Evolutionary conservation across 768 basidiomycete genomes (phyloP).

Genomic region (Lentinus brumalis): DNA sequence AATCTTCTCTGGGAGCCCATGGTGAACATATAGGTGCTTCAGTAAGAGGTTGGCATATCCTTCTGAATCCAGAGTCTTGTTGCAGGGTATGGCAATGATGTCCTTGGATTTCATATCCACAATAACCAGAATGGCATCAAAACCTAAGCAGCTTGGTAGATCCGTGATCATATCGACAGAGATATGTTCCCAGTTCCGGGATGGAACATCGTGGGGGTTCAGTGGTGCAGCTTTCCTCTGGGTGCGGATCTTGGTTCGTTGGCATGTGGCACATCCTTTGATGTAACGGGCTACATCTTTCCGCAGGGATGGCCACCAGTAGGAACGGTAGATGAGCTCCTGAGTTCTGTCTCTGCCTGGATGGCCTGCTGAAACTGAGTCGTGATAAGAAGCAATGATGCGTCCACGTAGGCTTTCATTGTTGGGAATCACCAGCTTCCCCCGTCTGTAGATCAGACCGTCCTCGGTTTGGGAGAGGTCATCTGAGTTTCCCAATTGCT

Average conservation of each 20-base stretch:
- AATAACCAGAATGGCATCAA: conserved; percentile 22
- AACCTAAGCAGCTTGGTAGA: conserved; percentile 22
- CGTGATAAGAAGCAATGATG: conserved; percentile 25
- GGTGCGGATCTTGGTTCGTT: conserved; percentile 27
- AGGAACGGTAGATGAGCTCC: conserved; percentile 25
- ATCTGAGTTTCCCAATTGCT: conserved; percentile 22
- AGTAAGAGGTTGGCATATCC: conserved; percentile 22
- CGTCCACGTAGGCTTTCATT: background rate
- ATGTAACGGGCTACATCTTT: conserved; percentile 27
- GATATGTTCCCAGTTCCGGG: conserved; percentile 10
- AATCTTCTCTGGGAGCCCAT: conserved; percentile 15
- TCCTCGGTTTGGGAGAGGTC: conserved; percentile 31
- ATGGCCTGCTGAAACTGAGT: conserved; percentile 30
- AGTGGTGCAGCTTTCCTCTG: conserved; percentile 11
- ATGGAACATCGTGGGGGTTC: conserved; percentile 18
- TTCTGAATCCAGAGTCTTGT: conserved; percentile 20
- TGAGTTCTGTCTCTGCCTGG: conserved; percentile 29
- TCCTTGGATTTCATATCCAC: conserved; percentile 25
- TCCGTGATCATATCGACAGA: conserved; percentile 24
- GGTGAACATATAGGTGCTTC: conserved; percentile 14
- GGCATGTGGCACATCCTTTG: conserved; percentile 30
- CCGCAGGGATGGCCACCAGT: conserved; percentile 34
- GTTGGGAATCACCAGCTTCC: background rate
- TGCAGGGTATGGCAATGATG: conserved; percentile 31
- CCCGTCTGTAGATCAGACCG: conserved; percentile 25